These are phyloP conservation scores for Trifolium dubium DNA, from an alignment of 306 rosid genomes.

Conservation along the genomic window DNA sequence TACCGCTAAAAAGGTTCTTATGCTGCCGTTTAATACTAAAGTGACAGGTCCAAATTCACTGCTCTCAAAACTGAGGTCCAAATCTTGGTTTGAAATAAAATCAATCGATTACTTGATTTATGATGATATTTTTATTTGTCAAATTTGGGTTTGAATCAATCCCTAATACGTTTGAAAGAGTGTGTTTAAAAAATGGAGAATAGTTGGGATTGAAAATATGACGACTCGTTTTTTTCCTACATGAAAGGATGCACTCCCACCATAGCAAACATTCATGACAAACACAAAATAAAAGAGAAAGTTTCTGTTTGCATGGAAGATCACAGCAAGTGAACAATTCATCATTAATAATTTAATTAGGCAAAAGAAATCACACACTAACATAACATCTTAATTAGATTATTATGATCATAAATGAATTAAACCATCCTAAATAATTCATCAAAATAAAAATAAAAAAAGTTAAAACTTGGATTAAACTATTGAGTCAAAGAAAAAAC, in stretches of 20 bases:
- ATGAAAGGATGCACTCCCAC: too few species aligned
- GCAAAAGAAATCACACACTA: not conserved
- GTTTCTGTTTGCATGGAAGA: not conserved
- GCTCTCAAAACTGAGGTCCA: too few species aligned
- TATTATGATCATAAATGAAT: not conserved
- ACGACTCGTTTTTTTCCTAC: too few species aligned
- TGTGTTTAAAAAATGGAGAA: not conserved
- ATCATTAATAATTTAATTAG: not conserved
- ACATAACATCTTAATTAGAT: slow-evolving; percentile 11
- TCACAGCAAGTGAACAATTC: not conserved
- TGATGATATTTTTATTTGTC: too few species aligned
- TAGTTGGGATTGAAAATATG: not conserved
- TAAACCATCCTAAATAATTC: slow-evolving; percentile 7
- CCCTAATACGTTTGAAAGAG: not conserved
- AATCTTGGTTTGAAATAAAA: too few species aligned
- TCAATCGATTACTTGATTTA: too few species aligned
- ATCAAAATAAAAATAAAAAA: not conserved
- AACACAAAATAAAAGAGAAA: not conserved
- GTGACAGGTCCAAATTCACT: too few species aligned
- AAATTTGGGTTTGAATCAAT: too few species aligned
- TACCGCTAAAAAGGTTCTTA: too few species aligned
- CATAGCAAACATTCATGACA: too few species aligned
- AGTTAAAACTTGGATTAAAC: not conserved
- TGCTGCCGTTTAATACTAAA: too few species aligned
- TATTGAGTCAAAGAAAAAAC: not conserved